Evolutionary conservation across 108 stramenopile genomes (phyloP).

Genomic region (Parmales sp.): DNA sequence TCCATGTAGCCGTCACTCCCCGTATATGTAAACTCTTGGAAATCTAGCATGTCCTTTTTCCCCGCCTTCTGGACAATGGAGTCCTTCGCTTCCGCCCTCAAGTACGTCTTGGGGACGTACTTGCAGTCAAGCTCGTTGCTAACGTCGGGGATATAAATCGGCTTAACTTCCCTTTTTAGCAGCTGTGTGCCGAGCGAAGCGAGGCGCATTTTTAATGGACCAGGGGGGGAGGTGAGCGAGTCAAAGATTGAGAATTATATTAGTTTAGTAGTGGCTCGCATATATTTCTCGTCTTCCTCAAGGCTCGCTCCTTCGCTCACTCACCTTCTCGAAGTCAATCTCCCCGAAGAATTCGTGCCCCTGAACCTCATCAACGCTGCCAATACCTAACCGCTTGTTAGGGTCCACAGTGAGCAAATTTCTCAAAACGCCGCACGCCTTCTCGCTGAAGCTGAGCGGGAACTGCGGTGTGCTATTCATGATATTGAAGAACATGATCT

Average conservation of each 20-base stretch:
- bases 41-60: neutral
- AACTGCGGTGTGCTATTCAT: slow-evolving; percentile 21
- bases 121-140: slow-evolving; percentile 11
- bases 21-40: slow-evolving; percentile 10
- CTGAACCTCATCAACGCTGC: slow-evolving; percentile 17
- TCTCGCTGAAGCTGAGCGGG: slow-evolving; percentile 19
- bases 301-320: too few relatives aligned
- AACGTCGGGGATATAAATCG: slow-evolving; percentile 16
- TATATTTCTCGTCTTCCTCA: too few relatives aligned
- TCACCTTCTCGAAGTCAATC: slow-evolving; percentile 27
- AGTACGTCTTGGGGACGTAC: slow-evolving; percentile 12
- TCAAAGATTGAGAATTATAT: too few relatives aligned
- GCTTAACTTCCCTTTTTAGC: neutral
- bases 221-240: too few relatives aligned
- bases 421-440: slow-evolving; percentile 1
- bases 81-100: slow-evolving; percentile 7
- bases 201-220: too few relatives aligned
- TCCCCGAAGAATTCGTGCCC: slow-evolving; percentile 29
- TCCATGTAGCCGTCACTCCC: neutral
- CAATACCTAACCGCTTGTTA: neutral
- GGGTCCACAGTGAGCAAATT: neutral
- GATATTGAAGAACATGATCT: slow-evolving; percentile 32
- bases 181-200: too few relatives aligned
- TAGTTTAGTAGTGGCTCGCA: too few relatives aligned
- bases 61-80: neutral